phyloP scores from a whole-genome alignment of 495 filamentous ascomycete species.

The Tuber aestivum region DNA sequence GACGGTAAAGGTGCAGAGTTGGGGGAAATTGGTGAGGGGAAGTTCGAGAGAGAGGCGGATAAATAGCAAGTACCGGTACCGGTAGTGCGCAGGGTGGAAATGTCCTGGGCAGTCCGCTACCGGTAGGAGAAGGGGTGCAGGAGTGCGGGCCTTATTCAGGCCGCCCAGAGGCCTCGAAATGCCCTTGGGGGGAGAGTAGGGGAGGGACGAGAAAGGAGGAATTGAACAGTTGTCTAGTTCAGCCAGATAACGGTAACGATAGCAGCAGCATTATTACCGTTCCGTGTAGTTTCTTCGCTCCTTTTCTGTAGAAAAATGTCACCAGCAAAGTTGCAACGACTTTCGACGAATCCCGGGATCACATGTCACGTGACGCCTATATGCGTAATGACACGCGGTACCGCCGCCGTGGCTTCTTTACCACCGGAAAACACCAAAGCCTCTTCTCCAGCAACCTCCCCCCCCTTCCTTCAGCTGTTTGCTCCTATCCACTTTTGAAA shows the following conservation, averaged over 20 bases:
- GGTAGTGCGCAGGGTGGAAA: conserved; percentile 8
- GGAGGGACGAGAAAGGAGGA: background rate
- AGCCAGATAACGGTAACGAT: background rate
- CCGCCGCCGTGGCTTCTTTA: conserved; percentile 36
- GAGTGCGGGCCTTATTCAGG: conserved; percentile 28
- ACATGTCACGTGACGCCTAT: conserved; percentile 23
- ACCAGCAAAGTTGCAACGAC: background rate
- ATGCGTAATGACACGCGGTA: conserved; percentile 39
- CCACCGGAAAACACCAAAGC: background rate
- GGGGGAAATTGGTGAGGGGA: conserved; percentile 48
- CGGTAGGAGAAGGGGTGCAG: conserved; percentile 34
- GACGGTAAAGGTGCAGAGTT: conserved; percentile 54
- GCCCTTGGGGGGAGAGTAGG: background rate
- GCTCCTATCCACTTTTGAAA: background rate
- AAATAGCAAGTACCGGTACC: background rate
- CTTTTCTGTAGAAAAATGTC: background rate
- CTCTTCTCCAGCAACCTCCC: background rate
- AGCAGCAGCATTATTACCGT: background rate
- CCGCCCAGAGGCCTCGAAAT: conserved; percentile 15
- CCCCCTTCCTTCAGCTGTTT: background rate
- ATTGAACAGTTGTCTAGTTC: conserved; percentile 1
- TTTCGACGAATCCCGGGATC: conserved; percentile 9
- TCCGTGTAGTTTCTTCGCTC: background rate
- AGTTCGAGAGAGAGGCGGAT: conserved; percentile 13
- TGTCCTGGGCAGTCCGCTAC: conserved; percentile 26